Percentiles rank a stretch among this genome's conserved stretches.
Evolutionary conservation across 2,329 filamentous ascomycete genomes (phyloP).

Genomic region (Colletotrichum gigasporum): DNA sequence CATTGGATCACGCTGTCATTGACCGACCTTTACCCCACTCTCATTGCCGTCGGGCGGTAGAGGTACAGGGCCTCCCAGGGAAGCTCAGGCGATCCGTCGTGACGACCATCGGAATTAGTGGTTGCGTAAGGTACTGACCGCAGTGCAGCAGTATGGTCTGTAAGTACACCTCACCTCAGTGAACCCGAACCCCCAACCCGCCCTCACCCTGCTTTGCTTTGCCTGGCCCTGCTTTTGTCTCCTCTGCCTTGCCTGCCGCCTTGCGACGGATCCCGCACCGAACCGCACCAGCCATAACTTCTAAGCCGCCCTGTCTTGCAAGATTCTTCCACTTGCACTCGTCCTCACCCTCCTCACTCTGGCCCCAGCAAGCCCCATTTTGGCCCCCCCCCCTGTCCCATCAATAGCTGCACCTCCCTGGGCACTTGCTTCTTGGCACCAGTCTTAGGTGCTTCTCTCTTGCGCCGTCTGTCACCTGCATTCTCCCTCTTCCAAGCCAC

Average conservation of each 20-base stretch:
- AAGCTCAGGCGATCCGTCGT: constrained; percentile 17
- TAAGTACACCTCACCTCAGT: constrained; percentile 20
- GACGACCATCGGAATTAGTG: neutral
- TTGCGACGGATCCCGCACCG: neutral
- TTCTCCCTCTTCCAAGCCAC: constrained; percentile 26
- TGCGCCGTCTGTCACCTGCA: constrained; percentile 2
- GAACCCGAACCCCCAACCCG: neutral
- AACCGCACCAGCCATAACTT: neutral
- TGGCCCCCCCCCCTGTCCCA: constrained; percentile 9
- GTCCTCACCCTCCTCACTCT: neutral
- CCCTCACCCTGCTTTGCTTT: neutral
- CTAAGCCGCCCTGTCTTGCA: neutral
- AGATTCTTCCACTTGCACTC: constrained; percentile 19
- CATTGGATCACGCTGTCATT: constrained; percentile 22
- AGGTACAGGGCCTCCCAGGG: constrained; percentile 15
- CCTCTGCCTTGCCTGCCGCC: neutral
- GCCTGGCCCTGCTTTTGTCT: neutral
- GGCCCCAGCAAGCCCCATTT: constrained; percentile 19
- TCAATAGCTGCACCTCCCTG: constrained; percentile 15
- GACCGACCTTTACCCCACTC: constrained; percentile 27
- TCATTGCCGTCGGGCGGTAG: constrained; percentile 16
- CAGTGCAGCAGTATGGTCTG: constrained; percentile 26
- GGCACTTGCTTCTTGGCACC: constrained; percentile 13
- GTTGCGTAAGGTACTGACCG: neutral
- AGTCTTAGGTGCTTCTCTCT: constrained; percentile 2